Percentiles rank a stretch among this genome's conserved stretches.
Conservation (phyloP, 495 filamentous ascomycete species). For the Aspergillus incahuasiensis region DNA sequence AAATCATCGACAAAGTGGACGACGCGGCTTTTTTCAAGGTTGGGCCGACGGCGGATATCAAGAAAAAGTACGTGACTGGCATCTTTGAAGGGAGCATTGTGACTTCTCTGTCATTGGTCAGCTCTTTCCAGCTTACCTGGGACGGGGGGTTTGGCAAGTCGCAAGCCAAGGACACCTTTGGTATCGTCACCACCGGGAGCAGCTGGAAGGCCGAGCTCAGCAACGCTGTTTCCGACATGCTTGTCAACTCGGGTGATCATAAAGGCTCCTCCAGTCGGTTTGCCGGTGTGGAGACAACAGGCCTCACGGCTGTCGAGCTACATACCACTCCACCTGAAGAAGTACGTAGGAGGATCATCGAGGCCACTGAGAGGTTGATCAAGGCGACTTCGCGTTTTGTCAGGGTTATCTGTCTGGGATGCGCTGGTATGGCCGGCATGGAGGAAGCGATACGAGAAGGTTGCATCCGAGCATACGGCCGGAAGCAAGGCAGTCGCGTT, state of each 20-base stretch:
- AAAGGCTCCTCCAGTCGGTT: constrained; percentile 44
- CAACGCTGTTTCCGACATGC: constrained; percentile 50
- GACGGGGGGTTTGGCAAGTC: constrained; percentile 22
- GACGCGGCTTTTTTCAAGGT: constrained; percentile 6
- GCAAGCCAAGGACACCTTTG: constrained; percentile 57
- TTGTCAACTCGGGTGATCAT: constrained; percentile 44
- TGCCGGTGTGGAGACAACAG: constrained; percentile 78
- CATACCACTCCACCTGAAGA: constrained; percentile 64
- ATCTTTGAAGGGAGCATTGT: constrained; percentile 82
- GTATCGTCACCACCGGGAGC: constrained; percentile 84
- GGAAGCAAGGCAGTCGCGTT: constrained; percentile 53
- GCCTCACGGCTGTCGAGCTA: constrained; percentile 74
- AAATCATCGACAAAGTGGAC: constrained; percentile 29
- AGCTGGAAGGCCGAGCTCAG: constrained; percentile 73
- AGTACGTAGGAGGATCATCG: constrained; percentile 60
- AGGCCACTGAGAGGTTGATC: constrained; percentile 64
- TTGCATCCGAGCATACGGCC: constrained; percentile 59
- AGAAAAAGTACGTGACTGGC: constrained; percentile 61
- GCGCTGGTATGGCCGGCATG: constrained; percentile 91
- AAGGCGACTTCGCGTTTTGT: constrained; percentile 37
- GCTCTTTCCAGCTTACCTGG: constrained; percentile 33
- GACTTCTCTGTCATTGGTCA: constrained; percentile 48
- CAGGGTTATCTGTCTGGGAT: constrained; percentile 60
- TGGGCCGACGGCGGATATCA: constrained; percentile 8
- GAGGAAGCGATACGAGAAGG: constrained; percentile 71